Base-by-base conservation (phyloP, 2,329 filamentous ascomycete genomes). In the Trichophyton equinum region DNA sequence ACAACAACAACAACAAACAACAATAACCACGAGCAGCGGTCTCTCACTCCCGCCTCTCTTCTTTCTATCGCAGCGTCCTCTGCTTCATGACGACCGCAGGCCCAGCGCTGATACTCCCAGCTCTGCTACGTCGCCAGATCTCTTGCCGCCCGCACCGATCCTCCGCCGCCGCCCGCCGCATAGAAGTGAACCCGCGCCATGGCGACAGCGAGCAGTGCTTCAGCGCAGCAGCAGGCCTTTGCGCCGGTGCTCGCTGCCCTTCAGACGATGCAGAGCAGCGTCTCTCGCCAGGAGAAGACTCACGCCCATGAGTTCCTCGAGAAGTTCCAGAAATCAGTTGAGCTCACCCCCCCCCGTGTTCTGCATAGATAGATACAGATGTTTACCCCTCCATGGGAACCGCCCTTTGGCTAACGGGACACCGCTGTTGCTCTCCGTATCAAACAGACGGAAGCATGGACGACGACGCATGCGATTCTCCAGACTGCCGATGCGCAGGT, bases 321-420 rank as follows among this genome's bases (percentile, higher is more conserved):
- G 76, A 86, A 85, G 68, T 99, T 97, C 76, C 94, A 99, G 82
- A 99, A 99, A 84, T 97, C 94, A 74, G 92, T 96, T 47, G 3
- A 38, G 30, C 22, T 42, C 49, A 38, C 27, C 27, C 6, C 27
- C 27, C 27, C 27, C 27, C 27, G 27, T 30, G 6, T 30, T 7
- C 27, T 30, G 27, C 27, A 30, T 30, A 30, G 27, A 8, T 57
- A 2, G 57, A n/a, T 36, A 20, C 38, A 42, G 11, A 11, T 36
- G 51, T 46, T 46, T 55, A 55, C 51, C 51, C 51, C 51, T 55
- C 51, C 51, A 55, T 55, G 13, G 13, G 22, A n/a, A 8, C 51
- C 27, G 27, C 2, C 5, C 13, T 25, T 27, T 15, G 3, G 13
- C 27, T 36, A 27, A 27, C 27, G 20, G 38, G 22, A 20, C 5